phyloP scores from a whole-genome alignment of 176 grass and related monocot genomes.

The Zea luxurians region DNA sequence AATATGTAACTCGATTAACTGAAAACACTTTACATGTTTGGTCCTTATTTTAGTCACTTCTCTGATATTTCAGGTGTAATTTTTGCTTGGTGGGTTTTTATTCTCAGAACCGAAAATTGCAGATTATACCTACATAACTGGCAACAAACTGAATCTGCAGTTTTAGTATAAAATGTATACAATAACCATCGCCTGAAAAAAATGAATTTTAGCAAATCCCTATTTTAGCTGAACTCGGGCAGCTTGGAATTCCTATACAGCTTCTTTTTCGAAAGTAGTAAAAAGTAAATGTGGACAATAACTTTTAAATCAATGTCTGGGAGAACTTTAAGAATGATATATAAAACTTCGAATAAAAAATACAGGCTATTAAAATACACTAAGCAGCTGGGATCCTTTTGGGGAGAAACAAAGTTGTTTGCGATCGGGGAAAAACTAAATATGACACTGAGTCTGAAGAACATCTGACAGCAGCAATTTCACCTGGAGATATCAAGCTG shows the following conservation, averaged over 20 bases:
- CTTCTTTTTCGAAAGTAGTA: background rate
- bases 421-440: background rate
- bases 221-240: background rate
- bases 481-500: constrained; percentile 67
- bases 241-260: background rate
- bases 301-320: background rate
- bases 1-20: background rate
- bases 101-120: no score
- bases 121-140: no score
- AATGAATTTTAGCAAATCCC: no score
- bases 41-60: no score
- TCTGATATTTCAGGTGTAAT: no score
- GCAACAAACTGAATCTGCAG: no score
- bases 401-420: background rate
- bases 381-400: background rate
- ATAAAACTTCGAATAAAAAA: background rate
- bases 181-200: no score
- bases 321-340: background rate
- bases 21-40: background rate
- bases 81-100: no score
- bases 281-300: background rate
- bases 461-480: constrained; percentile 6
- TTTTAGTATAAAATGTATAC: no score
- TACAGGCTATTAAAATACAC: background rate
- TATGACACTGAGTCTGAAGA: background rate